These are phyloP conservation scores for Geotrichum klebahnii DNA, from an alignment of 1,139 yeast genomes.

Conservation along the genomic window DNA sequence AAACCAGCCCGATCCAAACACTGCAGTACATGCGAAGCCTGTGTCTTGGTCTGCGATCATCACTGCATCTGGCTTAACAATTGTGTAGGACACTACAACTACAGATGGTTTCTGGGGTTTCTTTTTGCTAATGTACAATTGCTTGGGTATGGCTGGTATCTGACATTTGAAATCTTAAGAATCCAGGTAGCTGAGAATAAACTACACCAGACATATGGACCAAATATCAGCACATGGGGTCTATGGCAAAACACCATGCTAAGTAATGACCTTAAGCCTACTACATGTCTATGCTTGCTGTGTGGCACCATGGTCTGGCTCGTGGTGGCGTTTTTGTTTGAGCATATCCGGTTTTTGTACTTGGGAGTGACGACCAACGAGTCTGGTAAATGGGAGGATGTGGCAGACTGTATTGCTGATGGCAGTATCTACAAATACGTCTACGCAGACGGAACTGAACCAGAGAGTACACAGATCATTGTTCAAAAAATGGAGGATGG, in stretches of 20 bases:
- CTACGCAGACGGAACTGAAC: conserved; percentile 17
- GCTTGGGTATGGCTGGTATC: conserved; percentile 56
- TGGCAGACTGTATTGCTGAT: conserved; percentile 57
- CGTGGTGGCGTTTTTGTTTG: conserved; percentile 53
- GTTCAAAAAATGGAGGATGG: conserved; percentile 33
- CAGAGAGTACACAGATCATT: conserved; percentile 31
- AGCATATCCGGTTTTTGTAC: conserved; percentile 61
- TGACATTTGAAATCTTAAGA: conserved; percentile 41
- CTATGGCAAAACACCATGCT: conserved; percentile 20
- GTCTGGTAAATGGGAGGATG: conserved; percentile 72
- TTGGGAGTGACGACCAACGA: conserved; percentile 93
- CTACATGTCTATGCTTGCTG: conserved; percentile 53
- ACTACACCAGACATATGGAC: not conserved
- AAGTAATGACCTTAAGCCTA: conserved; percentile 40
- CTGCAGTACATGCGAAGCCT: conserved; percentile 66
- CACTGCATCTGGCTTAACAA: conserved; percentile 95
- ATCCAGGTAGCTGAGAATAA: conserved; percentile 20
- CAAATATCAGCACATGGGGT: not conserved
- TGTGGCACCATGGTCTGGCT: conserved; percentile 50
- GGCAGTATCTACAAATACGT: conserved; percentile 42
- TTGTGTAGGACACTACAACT: conserved; percentile 78
- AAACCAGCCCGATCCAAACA: conserved; percentile 91
- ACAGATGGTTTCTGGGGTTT: conserved; percentile 63
- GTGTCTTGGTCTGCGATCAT: conserved; percentile 74
- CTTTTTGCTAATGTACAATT: conserved; percentile 54